Evolutionary conservation across 306 rosid genomes (phyloP).

Genomic region (Astragalus membranaceus): DNA sequence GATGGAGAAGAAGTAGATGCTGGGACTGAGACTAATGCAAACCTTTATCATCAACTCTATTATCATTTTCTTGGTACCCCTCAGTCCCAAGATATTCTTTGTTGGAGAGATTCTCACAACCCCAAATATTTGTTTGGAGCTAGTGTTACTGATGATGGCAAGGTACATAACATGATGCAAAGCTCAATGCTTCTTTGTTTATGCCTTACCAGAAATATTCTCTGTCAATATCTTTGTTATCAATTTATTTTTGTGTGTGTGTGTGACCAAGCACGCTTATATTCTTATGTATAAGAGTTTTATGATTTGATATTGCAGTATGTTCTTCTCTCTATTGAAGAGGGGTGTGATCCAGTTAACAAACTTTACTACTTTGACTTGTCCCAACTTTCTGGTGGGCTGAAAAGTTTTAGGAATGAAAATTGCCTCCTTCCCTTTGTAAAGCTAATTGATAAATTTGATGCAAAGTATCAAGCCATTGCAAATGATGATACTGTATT

Average conservation of each 20-base stretch:
- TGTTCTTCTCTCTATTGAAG: constrained; percentile 43
- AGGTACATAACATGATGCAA: constrained; percentile 50
- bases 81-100: constrained; percentile 77
- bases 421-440: constrained; percentile 64
- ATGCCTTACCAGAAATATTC: no score
- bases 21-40: constrained; percentile 80
- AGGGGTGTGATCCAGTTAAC: constrained; percentile 93
- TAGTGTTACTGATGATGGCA: constrained; percentile 72
- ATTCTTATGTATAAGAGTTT: no score
- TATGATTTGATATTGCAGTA: constrained; percentile 36
- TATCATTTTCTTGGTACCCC: constrained; percentile 81
- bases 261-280: no score
- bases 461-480: constrained; percentile 53
- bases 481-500: constrained; percentile 78
- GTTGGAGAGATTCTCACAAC: constrained; percentile 81
- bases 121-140: constrained; percentile 63
- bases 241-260: no score
- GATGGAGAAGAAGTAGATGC: constrained; percentile 62
- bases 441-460: constrained; percentile 67
- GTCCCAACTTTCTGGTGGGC: constrained; percentile 61
- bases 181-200: no score
- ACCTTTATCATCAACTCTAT: constrained; percentile 69
- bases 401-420: constrained; percentile 55
- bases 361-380: constrained; percentile 78
- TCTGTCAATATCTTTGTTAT: no score